phyloP scores from a whole-genome alignment of 148 eudicot species.

The Spergularia bocconei region DNA sequence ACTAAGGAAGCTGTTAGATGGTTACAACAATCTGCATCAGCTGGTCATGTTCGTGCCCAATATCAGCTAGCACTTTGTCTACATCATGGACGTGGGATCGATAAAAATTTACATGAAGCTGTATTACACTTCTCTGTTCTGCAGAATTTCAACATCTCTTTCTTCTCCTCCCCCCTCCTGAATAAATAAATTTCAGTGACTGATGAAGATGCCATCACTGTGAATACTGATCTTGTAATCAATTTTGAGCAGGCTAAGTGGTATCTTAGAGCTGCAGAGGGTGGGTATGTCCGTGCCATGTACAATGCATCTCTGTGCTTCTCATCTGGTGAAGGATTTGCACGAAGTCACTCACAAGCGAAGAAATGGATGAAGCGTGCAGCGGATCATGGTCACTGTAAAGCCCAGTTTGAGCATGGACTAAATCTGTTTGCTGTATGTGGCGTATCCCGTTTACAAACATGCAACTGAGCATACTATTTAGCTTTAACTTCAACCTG shows the following conservation, averaged over 20 bases:
- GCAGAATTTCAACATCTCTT: background rate
- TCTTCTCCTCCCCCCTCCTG: background rate
- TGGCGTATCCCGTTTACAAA: background rate
- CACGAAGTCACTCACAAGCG: slow-evolving; percentile 48
- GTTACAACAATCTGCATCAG: slow-evolving; percentile 55
- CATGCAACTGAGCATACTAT: background rate
- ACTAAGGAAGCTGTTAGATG: slow-evolving; percentile 65
- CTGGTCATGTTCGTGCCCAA: slow-evolving; percentile 87
- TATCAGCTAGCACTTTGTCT: slow-evolving; percentile 89
- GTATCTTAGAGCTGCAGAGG: slow-evolving; percentile 79
- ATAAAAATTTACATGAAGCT: slow-evolving; percentile 52
- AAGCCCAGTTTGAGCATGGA: slow-evolving; percentile 88
- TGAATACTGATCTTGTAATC: slow-evolving; percentile 8
- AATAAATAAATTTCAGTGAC: background rate
- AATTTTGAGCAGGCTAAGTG: slow-evolving; percentile 61
- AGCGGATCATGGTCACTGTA: slow-evolving; percentile 86
- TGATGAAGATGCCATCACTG: background rate
- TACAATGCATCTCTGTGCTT: slow-evolving; percentile 75
- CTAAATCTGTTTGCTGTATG: slow-evolving; percentile 71
- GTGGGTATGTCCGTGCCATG: slow-evolving; percentile 90
- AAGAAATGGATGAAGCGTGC: slow-evolving; percentile 94
- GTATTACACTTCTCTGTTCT: slow-evolving; percentile 35
- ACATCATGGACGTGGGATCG: slow-evolving; percentile 68
- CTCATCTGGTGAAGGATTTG: slow-evolving; percentile 66
- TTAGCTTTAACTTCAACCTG: background rate